phyloP scores from a whole-genome alignment of 2,329 filamentous ascomycete species.

The Fusarium subglutinans region DNA sequence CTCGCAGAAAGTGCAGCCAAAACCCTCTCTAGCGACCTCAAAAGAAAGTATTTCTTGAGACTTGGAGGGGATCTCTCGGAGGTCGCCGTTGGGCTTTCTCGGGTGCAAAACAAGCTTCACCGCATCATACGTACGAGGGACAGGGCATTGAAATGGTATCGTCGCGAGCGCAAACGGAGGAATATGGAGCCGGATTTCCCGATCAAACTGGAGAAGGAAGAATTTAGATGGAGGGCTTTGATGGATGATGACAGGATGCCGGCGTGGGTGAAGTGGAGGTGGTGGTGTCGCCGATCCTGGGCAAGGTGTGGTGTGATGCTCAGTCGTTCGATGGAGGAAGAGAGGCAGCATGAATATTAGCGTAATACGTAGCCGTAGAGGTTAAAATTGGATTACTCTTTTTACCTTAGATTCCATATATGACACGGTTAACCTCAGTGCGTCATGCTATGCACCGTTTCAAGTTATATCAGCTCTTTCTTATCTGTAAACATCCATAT shows the following conservation, averaged over 20 bases:
- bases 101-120: neutral
- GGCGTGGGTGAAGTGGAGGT: neutral
- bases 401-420: fast-evolving
- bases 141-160: neutral
- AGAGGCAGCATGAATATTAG: no score
- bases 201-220: no score
- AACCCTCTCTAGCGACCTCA: neutral
- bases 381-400: no score
- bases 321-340: no score
- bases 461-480: no score
- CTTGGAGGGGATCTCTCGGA: neutral
- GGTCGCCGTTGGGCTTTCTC: neutral
- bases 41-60: neutral
- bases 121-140: neutral
- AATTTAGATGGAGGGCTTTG: no score
- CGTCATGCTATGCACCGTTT: no score
- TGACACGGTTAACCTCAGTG: no score
- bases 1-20: neutral
- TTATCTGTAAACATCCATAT: no score
- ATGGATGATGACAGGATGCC: neutral
- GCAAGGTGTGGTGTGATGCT: neutral
- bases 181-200: no score
- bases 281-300: neutral
- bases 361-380: no score
- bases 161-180: neutral